Base-by-base conservation (phyloP, 2,329 filamentous ascomycete genomes). In the Trichoderma cornu-damae region DNA sequence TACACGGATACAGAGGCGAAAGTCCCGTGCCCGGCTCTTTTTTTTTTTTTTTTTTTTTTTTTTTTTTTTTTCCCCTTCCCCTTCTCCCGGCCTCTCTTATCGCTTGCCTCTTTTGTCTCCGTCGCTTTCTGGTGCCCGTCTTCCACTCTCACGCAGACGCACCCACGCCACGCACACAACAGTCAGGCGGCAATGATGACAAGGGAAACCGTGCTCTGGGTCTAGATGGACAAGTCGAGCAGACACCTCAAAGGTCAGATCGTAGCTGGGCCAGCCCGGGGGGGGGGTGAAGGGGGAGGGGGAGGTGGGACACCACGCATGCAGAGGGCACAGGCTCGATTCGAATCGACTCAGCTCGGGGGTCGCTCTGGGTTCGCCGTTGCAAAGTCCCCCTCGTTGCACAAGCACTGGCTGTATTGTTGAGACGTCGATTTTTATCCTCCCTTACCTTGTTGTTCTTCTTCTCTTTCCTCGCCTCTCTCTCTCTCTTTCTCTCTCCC, bases 171-270 rank as follows among this genome's bases (percentile, higher is more conserved):
- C 34, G 22, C 34, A 50, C 16, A 28, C 30, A 35, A n/a, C 32
- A 47, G 42, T 46, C 42, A 34, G 51, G 51, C 51, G 51, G n/a
- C 16, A 22, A 46, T 28, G 12, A 26, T 47, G 51, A 55, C 51
- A 55, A 52, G 51, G 51, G 51, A 7, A 47, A 20, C 6, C 24
- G 9, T 46, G n/a, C n/a, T 28, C 51, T 55, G 32, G 42, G 51
- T 44, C 51, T 55, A 38, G 51, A 47, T 30, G 30, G 20, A 28
- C 42, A 47, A 47, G 47, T 47, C 51, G 51, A 42, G 47, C 51
- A 18, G 32, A 35, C 32, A 38, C 51, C 32, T 55, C 43, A 18
- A 46, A 53, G 22, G 51, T 55, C 51, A 55, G 51, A 55, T 55
- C 51, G 42, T 32, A 47, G 42, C 24, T 47, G 26, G 38, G 42